phyloP scores from a whole-genome alignment of 2,329 filamentous ascomycete genomes.

The Monilinia fructicola region DNA sequence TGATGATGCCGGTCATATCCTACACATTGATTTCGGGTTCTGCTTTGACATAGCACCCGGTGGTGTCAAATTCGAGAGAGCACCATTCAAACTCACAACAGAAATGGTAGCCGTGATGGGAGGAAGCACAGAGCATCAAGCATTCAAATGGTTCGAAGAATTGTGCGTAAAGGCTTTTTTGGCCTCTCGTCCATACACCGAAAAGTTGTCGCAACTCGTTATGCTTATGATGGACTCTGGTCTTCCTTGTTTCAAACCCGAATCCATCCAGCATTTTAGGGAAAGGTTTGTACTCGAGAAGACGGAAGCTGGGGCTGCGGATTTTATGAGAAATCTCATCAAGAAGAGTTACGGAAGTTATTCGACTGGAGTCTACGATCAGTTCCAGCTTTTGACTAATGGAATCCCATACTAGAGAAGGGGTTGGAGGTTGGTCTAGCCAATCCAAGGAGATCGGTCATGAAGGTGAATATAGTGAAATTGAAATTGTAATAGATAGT shows the following conservation, averaged over 20 bases:
- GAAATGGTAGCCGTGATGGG: conserved; percentile 99
- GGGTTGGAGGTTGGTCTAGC: background rate
- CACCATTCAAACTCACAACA: conserved; percentile 94
- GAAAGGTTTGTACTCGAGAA: conserved; percentile 92
- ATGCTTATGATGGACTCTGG: conserved; percentile 95
- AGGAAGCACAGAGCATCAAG: conserved; percentile 76
- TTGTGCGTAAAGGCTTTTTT: conserved; percentile 94
- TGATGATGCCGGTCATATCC: conserved; percentile 92
- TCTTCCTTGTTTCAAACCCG: conserved; percentile 95
- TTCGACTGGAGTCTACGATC: conserved; percentile 92
- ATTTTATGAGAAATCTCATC: conserved; percentile 87
- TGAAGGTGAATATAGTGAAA: background rate
- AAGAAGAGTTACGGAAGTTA: conserved; percentile 88
- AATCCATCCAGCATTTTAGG: conserved; percentile 88
- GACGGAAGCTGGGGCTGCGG: conserved; percentile 87
- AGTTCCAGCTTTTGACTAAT: conserved; percentile 96
- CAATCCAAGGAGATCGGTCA: background rate
- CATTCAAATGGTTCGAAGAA: conserved; percentile 95
- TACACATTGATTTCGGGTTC: conserved; percentile 99
- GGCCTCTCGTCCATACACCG: conserved; percentile 78
- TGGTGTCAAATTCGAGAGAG: conserved; percentile 95
- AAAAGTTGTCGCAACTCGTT: conserved; percentile 87
- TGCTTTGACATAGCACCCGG: conserved; percentile 98
- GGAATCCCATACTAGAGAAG: conserved; percentile 74
- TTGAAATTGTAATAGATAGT: background rate